Conservation (phyloP, 108 stramenopile genomes). For the Cylindrotheca closterium region DNA sequence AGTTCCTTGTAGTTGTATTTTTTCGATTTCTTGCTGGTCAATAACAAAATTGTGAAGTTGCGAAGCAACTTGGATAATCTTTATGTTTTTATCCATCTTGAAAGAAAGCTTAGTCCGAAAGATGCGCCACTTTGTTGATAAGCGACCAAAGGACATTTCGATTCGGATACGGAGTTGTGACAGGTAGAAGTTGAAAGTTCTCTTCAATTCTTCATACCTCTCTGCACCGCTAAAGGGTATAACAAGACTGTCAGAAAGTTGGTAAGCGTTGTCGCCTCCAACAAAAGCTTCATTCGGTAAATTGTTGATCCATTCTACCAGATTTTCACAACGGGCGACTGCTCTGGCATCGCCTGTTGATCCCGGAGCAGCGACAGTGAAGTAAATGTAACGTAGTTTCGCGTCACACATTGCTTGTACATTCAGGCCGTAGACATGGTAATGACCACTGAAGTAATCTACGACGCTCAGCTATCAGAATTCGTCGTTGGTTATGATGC, state of each 20-base stretch:
- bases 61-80: not conserved
- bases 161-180: constrained; percentile 33
- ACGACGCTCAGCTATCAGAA: too few relatives aligned
- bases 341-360: constrained; percentile 10
- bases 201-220: constrained; percentile 1
- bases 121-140: constrained; percentile 25
- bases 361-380: constrained; percentile 8
- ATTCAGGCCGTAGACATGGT: constrained; percentile 19
- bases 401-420: constrained; percentile 20
- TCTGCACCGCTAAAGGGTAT: constrained; percentile 23
- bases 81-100: not conserved
- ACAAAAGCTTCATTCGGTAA: constrained; percentile 16
- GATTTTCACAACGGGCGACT: not conserved
- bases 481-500: too few relatives aligned
- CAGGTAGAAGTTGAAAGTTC: constrained; percentile 28
- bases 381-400: constrained; percentile 4
- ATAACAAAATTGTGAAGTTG: constrained; percentile 21
- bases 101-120: constrained; percentile 1
- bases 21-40: too few relatives aligned
- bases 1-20: too few relatives aligned
- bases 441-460: constrained; percentile 23
- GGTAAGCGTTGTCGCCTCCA: constrained; percentile 21
- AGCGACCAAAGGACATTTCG: constrained; percentile 39
- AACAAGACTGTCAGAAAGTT: constrained; percentile 9
- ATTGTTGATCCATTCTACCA: constrained; percentile 7